Percentiles rank a stretch among this genome's conserved stretches.
Evolutionary conservation across 2,329 filamentous ascomycete species (phyloP).

Genomic region (Colletotrichum euphorbiae): DNA sequence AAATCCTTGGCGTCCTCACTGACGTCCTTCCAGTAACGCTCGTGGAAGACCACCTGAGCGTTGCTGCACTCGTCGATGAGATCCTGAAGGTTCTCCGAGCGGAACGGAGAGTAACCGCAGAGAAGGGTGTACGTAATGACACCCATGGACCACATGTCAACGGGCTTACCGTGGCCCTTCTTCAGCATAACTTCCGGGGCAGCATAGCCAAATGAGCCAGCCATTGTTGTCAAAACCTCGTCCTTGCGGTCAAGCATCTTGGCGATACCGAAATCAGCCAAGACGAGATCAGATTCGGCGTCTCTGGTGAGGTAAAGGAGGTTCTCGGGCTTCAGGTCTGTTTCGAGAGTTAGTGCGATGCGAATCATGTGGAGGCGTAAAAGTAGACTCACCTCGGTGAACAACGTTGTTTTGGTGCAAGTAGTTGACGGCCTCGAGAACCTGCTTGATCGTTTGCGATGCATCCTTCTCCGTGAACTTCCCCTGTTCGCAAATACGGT

Average conservation of each 20-base stretch:
- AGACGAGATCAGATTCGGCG: slow-evolving; percentile 83
- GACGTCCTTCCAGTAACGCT: slow-evolving; percentile 98
- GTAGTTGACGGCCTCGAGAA: slow-evolving; percentile 93
- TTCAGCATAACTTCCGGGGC: slow-evolving; percentile 99
- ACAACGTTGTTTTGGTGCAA: slow-evolving; percentile 95
- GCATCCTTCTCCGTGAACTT: slow-evolving; percentile 99
- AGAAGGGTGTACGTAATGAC: slow-evolving; percentile 99
- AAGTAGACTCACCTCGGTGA: slow-evolving; percentile 78
- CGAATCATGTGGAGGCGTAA: neutral
- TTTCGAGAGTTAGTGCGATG: slow-evolving; percentile 28
- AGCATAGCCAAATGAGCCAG: slow-evolving; percentile 96
- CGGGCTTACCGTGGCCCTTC: slow-evolving; percentile 95
- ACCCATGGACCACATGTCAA: slow-evolving; percentile 99
- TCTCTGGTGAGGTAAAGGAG: slow-evolving; percentile 89
- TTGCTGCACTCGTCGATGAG: slow-evolving; percentile 93
- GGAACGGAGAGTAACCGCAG: slow-evolving; percentile 98
- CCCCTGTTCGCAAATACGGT: slow-evolving; percentile 97
- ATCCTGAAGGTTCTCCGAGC: slow-evolving; percentile 91
- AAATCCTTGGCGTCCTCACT: slow-evolving; percentile 96
- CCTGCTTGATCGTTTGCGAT: slow-evolving; percentile 93
- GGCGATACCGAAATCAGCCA: slow-evolving; percentile 98
- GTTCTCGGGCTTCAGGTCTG: slow-evolving; percentile 98
- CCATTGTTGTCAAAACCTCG: slow-evolving; percentile 97
- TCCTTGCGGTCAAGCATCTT: slow-evolving; percentile 95
- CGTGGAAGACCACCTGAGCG: slow-evolving; percentile 90